phyloP scores from a whole-genome alignment of 1,139 yeast species.

The Pichia sp. region DNA sequence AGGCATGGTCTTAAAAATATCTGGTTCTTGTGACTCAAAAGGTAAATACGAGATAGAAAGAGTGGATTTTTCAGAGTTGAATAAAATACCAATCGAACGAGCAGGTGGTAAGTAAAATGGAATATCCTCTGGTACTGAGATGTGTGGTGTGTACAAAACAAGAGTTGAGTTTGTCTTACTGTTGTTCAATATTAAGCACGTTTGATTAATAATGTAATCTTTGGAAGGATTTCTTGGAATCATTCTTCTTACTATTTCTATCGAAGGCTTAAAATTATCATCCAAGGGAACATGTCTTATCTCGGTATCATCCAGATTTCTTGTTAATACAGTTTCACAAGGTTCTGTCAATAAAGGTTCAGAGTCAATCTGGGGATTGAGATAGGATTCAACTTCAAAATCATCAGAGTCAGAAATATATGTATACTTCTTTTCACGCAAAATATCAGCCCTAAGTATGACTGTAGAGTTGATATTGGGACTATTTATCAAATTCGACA shows the following conservation, averaged over 20 bases:
- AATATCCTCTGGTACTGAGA: slow-evolving; percentile 52
- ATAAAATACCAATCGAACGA: slow-evolving; percentile 71
- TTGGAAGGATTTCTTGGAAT: slow-evolving; percentile 87
- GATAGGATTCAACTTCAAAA: slow-evolving; percentile 23
- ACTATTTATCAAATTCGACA: slow-evolving; percentile 73
- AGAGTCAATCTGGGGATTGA: slow-evolving; percentile 33
- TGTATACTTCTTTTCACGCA: slow-evolving; percentile 48
- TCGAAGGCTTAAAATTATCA: slow-evolving; percentile 38
- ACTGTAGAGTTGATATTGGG: slow-evolving; percentile 94
- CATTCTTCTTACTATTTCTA: slow-evolving; percentile 68
- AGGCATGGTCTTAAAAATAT: slow-evolving; percentile 37
- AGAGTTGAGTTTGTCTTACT: slow-evolving; percentile 42
- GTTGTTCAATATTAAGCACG: slow-evolving; percentile 56
- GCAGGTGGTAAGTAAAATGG: slow-evolving; percentile 90
- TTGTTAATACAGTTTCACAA: slow-evolving; percentile 40
- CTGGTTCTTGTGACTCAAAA: slow-evolving; percentile 38
- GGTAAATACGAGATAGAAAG: slow-evolving; percentile 83
- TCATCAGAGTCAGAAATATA: slow-evolving; percentile 18
- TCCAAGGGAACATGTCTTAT: slow-evolving; percentile 46
- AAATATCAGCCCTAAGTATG: slow-evolving; percentile 80
- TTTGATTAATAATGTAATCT: slow-evolving; percentile 79
- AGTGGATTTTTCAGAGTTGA: slow-evolving; percentile 35
- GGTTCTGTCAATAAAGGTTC: slow-evolving; percentile 21
- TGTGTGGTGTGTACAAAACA: slow-evolving; percentile 75
- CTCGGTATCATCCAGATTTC: slow-evolving; percentile 53